Base-by-base conservation (phyloP, 345 rosid species). In the Populus pruinosa region DNA sequence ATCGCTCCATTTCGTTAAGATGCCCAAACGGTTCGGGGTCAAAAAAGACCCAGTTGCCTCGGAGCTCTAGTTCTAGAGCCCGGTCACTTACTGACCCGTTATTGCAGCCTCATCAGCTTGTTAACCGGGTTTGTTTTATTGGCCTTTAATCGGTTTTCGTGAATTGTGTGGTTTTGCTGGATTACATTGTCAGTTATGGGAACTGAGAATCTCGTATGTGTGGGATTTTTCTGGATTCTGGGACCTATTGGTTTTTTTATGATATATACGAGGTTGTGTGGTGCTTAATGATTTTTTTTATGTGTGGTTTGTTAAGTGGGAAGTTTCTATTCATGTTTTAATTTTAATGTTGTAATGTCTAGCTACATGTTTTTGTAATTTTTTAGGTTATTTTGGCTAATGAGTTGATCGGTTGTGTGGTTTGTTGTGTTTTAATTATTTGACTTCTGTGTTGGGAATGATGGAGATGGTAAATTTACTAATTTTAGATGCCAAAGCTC, bases 61-160 rank as follows among this genome's bases (percentile, higher is more conserved):
- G 97, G 73, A 96, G 97, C 85, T 92, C 99, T 23, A 96, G 97
- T 78, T 79, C 97, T 13, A 84, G 98, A 78, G 88, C 98, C 49
- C 86, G 97, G 66, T 91, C 97, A 31, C 94, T 93, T 38, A 88
- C 95, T 13, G 97, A 92, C 87, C 98, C 97, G 76, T 86, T 93
- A 80, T 80, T 93, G 76, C 92, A 89, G 79, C 99, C 97, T 81
- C 94, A 91, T 65, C 97, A 96, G 90, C 89, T 96, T 71, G 89
- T 89, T 85, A 92, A 87, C 76, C 90, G 87, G 99, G 99, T 95
- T 82, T 67, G 64, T 62, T 49, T 56, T 55, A 14, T 39, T 67
- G 75, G 18, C 17, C 7, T 62, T 18, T 2, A 4, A 23, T 69
- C 12, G 41, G 50, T 5, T 41, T 69, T 25, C 29, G 31, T 20